A percentile compares a stretch with the other conserved stretches of the same genome.
Conservation (phyloP, 2,329 filamentous ascomycete genomes). For the Pestalotiopsis sp. region DNA sequence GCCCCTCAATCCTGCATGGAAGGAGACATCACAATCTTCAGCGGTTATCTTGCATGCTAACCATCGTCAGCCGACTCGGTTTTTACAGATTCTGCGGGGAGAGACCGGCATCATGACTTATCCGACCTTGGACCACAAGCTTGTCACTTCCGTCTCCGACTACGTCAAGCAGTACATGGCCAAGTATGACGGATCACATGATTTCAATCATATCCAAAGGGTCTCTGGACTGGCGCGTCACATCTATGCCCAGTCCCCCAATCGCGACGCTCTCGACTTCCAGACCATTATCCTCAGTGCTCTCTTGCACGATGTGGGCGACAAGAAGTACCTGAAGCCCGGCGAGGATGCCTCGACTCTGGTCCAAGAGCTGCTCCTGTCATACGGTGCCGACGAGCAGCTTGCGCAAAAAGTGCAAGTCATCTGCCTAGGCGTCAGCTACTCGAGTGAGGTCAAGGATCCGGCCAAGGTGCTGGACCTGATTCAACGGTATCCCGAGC, state of each 20-base stretch:
- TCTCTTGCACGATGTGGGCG: constrained; percentile 85
- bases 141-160: constrained; percentile 58
- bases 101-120: background rate
- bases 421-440: constrained; percentile 78
- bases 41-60: constrained; percentile 15
- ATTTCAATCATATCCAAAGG: constrained; percentile 82
- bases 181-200: constrained; percentile 82
- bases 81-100: background rate
- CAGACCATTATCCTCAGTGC: constrained; percentile 69
- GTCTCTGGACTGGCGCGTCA: constrained; percentile 74
- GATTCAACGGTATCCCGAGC: constrained; percentile 69
- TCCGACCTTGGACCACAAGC: constrained; percentile 35
- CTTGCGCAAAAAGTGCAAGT: constrained; percentile 71
- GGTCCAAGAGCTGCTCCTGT: constrained; percentile 57
- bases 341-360: constrained; percentile 60
- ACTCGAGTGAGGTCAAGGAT: constrained; percentile 71
- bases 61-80: background rate
- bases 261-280: constrained; percentile 42
- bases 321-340: constrained; percentile 74
- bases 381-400: constrained; percentile 55
- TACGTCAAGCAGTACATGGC: constrained; percentile 76
- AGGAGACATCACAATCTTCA: constrained; percentile 6
- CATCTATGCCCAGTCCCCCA: constrained; percentile 53
- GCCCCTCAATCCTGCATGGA: background rate
- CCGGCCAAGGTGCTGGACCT: constrained; percentile 61